Evolutionary conservation across 257 asterid species (phyloP).

Genomic region (Solanum megistacrolobum): DNA sequence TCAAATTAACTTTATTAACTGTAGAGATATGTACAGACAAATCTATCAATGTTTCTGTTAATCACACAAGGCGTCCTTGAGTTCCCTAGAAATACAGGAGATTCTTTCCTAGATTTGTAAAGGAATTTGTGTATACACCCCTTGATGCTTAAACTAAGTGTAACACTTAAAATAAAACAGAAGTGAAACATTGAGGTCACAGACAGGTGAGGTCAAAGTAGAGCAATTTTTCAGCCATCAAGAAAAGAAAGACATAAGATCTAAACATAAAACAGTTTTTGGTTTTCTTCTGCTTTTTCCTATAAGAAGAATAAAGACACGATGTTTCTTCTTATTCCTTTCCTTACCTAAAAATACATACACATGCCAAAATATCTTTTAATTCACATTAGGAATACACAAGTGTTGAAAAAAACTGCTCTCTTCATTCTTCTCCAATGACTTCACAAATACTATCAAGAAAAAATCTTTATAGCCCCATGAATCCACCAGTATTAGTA

Average conservation of each 20-base stretch:
- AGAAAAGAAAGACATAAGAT: neutral
- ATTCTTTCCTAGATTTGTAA: neutral
- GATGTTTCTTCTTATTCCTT: neutral
- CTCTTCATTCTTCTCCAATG: neutral
- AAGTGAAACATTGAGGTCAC: neutral
- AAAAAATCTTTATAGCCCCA: neutral
- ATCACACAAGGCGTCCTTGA: neutral
- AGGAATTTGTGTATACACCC: neutral
- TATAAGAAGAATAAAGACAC: neutral
- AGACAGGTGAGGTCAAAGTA: neutral
- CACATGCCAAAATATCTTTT: neutral
- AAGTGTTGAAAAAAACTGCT: neutral
- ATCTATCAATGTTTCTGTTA: neutral
- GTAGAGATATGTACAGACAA: neutral
- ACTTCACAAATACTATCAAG: neutral
- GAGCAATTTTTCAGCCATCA: neutral
- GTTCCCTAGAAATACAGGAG: neutral
- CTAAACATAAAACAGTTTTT: neutral
- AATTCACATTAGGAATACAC: neutral
- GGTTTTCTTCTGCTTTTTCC: neutral
- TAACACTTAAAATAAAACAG: neutral
- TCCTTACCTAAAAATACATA: neutral
- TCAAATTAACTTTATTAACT: neutral
- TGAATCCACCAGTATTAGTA: neutral
- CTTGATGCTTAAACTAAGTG: neutral